Conservation (phyloP, 768 basidiomycete species). For the Dentipellis fragilis region DNA sequence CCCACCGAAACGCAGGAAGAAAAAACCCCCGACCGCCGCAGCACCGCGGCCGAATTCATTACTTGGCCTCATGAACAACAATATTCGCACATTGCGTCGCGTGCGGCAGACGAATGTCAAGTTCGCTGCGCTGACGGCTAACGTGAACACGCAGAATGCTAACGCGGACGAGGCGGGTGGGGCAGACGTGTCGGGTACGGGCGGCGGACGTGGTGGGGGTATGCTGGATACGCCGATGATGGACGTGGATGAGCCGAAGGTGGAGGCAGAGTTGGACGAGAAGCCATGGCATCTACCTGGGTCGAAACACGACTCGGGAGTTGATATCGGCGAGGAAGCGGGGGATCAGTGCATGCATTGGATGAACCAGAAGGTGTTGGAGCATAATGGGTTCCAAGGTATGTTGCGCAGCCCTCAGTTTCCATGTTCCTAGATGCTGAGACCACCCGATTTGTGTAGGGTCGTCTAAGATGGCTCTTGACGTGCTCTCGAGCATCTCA, state of each 20-base stretch:
- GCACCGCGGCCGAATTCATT: conserved; percentile 28
- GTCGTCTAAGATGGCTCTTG: conserved; percentile 63
- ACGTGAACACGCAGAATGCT: neutral
- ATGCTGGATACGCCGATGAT: conserved; percentile 41
- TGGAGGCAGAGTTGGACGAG: conserved; percentile 33
- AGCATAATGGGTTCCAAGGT: conserved; percentile 93
- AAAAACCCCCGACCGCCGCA: conserved; percentile 25
- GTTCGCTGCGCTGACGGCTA: conserved; percentile 45
- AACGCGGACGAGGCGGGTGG: conserved; percentile 19
- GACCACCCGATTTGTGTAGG: conserved; percentile 29
- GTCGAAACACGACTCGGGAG: conserved; percentile 13
- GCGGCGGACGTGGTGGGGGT: conserved; percentile 30
- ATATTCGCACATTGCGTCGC: conserved; percentile 65
- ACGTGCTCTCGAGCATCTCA: conserved; percentile 67
- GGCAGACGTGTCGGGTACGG: conserved; percentile 21
- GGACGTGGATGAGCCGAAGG: conserved; percentile 11
- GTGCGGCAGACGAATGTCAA: conserved; percentile 66
- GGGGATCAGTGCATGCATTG: conserved; percentile 59
- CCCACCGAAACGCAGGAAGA: conserved; percentile 14
- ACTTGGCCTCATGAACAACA: conserved; percentile 63
- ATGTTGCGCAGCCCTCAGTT: conserved; percentile 16
- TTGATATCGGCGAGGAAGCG: conserved; percentile 49
- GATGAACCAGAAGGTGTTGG: conserved; percentile 69
- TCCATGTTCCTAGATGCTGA: neutral
- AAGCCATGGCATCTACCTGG: conserved; percentile 42